A percentile compares a stretch with the other conserved stretches of the same genome.
Conservation (phyloP, 345 rosid species). For the Erodium maritimum region DNA sequence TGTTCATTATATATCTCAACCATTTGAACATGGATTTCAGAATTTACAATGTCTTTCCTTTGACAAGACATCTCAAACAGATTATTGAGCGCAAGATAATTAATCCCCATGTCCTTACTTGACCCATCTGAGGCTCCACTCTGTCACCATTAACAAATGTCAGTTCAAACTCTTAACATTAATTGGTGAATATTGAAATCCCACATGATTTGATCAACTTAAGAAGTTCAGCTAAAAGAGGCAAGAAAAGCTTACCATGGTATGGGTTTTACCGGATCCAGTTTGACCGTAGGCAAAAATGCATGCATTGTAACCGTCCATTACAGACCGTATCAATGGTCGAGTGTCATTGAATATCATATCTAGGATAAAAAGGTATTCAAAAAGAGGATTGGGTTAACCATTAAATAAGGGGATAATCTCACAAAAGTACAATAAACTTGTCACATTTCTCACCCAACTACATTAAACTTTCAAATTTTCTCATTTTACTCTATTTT, state of each 20-base stretch:
- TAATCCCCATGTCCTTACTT: conserved; percentile 59
- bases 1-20: conserved; percentile 94
- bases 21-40: conserved; percentile 75
- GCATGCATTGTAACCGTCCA: conserved; percentile 97
- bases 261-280: conserved; percentile 89
- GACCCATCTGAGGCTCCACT: conserved; percentile 62
- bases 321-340: conserved; percentile 82
- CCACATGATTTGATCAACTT: neutral
- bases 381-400: no score
- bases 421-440: no score
- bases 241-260: conserved; percentile 48
- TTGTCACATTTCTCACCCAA: no score
- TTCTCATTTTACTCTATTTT: no score
- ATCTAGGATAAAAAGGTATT: conserved; percentile 26
- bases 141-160: conserved; percentile 20
- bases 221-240: neutral
- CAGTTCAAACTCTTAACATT: neutral
- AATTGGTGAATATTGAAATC: no score
- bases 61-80: conserved; percentile 56
- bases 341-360: conserved; percentile 63
- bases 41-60: conserved; percentile 47
- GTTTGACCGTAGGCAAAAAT: conserved; percentile 97
- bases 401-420: no score
- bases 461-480: no score
- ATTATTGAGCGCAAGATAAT: conserved; percentile 70